Evolutionary conservation across 306 rosid genomes (phyloP).

Genomic region (Fragaria nilgerrensis): DNA sequence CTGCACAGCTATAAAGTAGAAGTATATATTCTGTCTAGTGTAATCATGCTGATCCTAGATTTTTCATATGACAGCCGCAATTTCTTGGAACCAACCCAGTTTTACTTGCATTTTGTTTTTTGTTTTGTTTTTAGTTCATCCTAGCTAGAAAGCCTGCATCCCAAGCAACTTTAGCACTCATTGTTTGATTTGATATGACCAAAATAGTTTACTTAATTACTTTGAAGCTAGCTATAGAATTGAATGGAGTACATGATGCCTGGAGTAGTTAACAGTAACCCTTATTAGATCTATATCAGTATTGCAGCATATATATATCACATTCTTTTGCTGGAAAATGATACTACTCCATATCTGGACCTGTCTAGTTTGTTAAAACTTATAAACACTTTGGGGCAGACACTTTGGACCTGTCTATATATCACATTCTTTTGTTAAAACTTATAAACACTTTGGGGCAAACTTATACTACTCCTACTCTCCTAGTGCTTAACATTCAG

Average conservation of each 20-base stretch:
- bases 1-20: slow-evolving; percentile 11
- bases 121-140: background rate
- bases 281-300: background rate
- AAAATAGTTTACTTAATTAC: slow-evolving; percentile 28
- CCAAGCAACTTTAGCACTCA: background rate
- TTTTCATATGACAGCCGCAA: slow-evolving; percentile 34
- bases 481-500: background rate
- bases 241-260: slow-evolving; percentile 19
- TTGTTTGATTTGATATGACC: slow-evolving; percentile 37
- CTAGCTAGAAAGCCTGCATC: slow-evolving; percentile 8
- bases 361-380: background rate
- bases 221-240: slow-evolving; percentile 16
- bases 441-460: background rate
- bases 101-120: background rate
- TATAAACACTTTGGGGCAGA: background rate
- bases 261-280: slow-evolving; percentile 1
- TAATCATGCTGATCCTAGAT: background rate
- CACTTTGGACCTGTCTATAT: no score
- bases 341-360: background rate
- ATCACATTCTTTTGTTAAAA: background rate
- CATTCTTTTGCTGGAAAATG: background rate
- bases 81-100: slow-evolving; percentile 46
- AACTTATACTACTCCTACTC: no score
- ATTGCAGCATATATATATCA: background rate
- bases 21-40: background rate